Conservation (phyloP, 495 filamentous ascomycete genomes). For the Chaetomium tenue region DNA sequence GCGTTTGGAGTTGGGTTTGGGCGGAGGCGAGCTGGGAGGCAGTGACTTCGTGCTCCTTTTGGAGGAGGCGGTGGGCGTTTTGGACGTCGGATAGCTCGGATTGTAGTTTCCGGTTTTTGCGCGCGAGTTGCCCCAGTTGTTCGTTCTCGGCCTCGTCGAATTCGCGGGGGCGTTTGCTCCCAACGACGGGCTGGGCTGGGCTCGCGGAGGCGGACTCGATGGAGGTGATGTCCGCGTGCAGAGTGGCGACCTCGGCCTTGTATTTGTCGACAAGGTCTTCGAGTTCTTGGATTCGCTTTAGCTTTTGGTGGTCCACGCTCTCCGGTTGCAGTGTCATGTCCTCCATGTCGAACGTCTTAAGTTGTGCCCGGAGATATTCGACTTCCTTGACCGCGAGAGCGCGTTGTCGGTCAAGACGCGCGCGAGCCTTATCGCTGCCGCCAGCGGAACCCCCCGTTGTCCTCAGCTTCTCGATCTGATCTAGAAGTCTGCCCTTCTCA, state of each 20-base stretch:
- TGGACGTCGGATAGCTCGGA: slow-evolving; percentile 69
- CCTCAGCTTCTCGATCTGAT: slow-evolving; percentile 70
- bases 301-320: slow-evolving; percentile 71
- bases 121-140: slow-evolving; percentile 73
- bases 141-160: slow-evolving; percentile 64
- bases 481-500: slow-evolving; percentile 58
- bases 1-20: slow-evolving; percentile 70
- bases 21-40: slow-evolving; percentile 69
- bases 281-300: slow-evolving; percentile 72
- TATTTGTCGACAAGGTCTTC: slow-evolving; percentile 86
- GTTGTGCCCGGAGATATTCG: slow-evolving; percentile 86
- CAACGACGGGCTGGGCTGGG: slow-evolving; percentile 36
- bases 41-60: slow-evolving; percentile 71
- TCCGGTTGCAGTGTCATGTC: slow-evolving; percentile 80
- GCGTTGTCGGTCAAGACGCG: slow-evolving; percentile 75
- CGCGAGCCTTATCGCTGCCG: slow-evolving; percentile 60
- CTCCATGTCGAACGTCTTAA: slow-evolving; percentile 88
- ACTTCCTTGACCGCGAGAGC: slow-evolving; percentile 85
- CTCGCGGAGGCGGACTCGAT: slow-evolving; percentile 46
- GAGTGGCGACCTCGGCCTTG: slow-evolving; percentile 72
- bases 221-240: slow-evolving; percentile 69
- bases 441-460: slow-evolving; percentile 39
- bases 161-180: slow-evolving; percentile 57
- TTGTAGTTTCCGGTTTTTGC: slow-evolving; percentile 84
- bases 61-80: slow-evolving; percentile 60